Percentiles rank a stretch among this genome's conserved stretches.
phyloP scores from a whole-genome alignment of 2,329 filamentous ascomycete genomes.

The Aquanectria penicillioides region DNA sequence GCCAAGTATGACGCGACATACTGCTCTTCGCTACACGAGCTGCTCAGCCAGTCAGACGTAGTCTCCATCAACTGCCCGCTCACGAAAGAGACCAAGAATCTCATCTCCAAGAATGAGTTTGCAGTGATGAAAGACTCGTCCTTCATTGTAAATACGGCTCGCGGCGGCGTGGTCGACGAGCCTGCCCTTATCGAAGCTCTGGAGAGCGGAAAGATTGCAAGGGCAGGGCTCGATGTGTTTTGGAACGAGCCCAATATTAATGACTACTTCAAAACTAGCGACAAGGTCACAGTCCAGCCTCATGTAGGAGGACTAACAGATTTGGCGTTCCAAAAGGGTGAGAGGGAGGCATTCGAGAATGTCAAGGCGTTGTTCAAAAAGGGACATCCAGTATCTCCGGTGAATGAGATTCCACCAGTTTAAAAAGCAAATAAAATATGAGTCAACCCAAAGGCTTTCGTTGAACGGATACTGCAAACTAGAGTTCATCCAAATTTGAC shows the following conservation, averaged over 20 bases:
- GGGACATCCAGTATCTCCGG: constrained; percentile 51
- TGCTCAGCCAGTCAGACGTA: constrained; percentile 54
- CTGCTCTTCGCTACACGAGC: constrained; percentile 48
- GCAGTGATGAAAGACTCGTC: constrained; percentile 57
- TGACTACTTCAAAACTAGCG: constrained; percentile 51
- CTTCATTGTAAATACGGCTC: constrained; percentile 61
- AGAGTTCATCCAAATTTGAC: no score
- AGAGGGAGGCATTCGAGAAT: constrained; percentile 58
- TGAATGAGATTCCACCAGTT: constrained; percentile 39
- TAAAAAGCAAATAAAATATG: not conserved
- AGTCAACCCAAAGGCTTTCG: not conserved
- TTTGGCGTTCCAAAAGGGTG: constrained; percentile 53
- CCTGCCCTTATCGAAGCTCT: constrained; percentile 57
- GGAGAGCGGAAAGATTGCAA: constrained; percentile 55
- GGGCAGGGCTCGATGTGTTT: constrained; percentile 61
- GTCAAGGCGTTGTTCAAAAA: constrained; percentile 51
- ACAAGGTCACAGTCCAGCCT: constrained; percentile 55
- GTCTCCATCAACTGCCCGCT: constrained; percentile 54
- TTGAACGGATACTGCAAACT: constrained; percentile 61
- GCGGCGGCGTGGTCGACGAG: constrained; percentile 61
- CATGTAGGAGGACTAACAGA: constrained; percentile 57
- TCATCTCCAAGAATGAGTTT: constrained; percentile 54
- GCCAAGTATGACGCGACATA: constrained; percentile 48
- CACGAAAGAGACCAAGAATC: constrained; percentile 48
- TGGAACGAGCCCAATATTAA: constrained; percentile 54